Conservation (phyloP, 2,329 filamentous ascomycete genomes). For the Alternaria viburni region DNA sequence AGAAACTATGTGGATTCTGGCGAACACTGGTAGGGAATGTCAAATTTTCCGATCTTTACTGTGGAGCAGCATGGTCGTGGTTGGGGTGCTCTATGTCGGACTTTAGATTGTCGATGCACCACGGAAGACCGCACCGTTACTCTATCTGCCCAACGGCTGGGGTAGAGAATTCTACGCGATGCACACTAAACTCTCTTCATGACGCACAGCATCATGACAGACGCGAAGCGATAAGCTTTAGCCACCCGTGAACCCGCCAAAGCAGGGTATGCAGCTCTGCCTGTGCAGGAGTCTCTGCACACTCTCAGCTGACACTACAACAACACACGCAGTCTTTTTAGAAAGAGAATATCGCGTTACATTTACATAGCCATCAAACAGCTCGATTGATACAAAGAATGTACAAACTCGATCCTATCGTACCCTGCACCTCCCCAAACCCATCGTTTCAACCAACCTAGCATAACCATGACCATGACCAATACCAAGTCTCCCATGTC, state of each 20-base stretch:
- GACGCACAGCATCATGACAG: neutral
- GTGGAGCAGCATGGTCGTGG: neutral
- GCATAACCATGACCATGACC: neutral
- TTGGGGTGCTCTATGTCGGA: neutral
- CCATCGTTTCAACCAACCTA: neutral
- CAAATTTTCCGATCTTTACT: neutral
- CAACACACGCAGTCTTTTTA: neutral
- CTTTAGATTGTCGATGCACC: neutral
- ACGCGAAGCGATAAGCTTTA: neutral
- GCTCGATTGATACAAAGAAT: neutral
- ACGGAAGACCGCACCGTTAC: neutral
- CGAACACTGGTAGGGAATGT: neutral
- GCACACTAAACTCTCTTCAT: neutral
- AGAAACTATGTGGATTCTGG: neutral
- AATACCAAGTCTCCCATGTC: neutral
- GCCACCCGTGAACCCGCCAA: neutral
- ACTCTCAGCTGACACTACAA: neutral
- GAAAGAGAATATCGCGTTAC: neutral
- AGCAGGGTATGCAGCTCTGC: neutral
- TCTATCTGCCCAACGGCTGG: neutral
- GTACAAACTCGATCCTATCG: neutral
- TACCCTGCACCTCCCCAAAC: neutral
- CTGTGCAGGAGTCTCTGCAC: neutral
- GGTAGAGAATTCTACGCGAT: conserved; percentile 1
- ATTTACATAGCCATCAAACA: neutral